phyloP scores from a whole-genome alignment of 495 filamentous ascomycete species.

The Beverwykella pulmonaria region DNA sequence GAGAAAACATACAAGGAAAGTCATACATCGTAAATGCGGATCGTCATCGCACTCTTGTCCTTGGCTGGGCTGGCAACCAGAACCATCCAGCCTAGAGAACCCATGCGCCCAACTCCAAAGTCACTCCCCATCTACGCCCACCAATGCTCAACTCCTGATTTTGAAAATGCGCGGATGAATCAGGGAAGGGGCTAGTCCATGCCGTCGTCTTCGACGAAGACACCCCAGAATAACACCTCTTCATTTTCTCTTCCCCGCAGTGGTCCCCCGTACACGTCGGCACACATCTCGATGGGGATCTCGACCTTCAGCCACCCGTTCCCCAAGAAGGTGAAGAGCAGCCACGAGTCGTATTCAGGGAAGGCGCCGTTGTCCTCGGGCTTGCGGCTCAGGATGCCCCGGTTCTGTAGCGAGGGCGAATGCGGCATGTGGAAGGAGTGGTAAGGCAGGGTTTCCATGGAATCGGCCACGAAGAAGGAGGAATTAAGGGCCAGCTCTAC shows the following conservation, averaged over 20 bases:
- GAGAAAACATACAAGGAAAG: conserved; percentile 15
- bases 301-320: conserved; percentile 26
- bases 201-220: conserved; percentile 22
- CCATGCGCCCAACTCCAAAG: conserved; percentile 29
- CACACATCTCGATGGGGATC: conserved; percentile 33
- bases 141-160: neutral
- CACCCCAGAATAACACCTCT: conserved; percentile 31
- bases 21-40: conserved; percentile 26
- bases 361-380: conserved; percentile 23
- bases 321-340: conserved; percentile 32
- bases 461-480: conserved; percentile 31
- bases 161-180: neutral
- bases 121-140: neutral
- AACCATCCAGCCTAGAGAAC: conserved; percentile 13
- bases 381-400: conserved; percentile 26
- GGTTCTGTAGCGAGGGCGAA: conserved; percentile 21
- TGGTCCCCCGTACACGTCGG: conserved; percentile 25
- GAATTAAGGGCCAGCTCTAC: conserved; percentile 26
- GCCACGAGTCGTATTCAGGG: conserved; percentile 31
- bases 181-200: neutral
- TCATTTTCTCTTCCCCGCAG: conserved; percentile 27
- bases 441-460: conserved; percentile 19
- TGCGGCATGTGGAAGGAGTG: conserved; percentile 22
- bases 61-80: conserved; percentile 4
- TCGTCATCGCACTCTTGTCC: conserved; percentile 28